Base-by-base conservation (phyloP, 108 stramenopile species). In the Fragilariopsis cylindrus region DNA sequence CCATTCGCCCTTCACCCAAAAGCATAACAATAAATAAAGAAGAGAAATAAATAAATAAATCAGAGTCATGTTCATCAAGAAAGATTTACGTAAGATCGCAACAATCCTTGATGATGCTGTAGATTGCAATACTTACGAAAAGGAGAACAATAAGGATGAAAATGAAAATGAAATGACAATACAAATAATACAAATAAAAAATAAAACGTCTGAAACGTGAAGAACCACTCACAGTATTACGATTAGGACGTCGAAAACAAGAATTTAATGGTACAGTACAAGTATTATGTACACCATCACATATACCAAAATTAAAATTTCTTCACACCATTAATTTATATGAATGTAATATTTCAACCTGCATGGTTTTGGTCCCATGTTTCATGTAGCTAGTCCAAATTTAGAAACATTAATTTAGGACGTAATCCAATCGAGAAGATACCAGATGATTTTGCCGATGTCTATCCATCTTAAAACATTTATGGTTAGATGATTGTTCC, bases 401-500 rank as follows among this genome's bases (percentile, higher is more conserved):
- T 57, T 90, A 47, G 72, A 81, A 53, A 82, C 72, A 63, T 90
- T 7, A 84, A 90, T 76, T 62, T 90, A n/a, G 89, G 89, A 56
- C 69, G 86, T 0, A 90, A 90, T 77, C 89, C 89, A 5, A 39
- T 84, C 4, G 60, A 66, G 41, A 62, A 1, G 0, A 69, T 86
- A 2, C 85, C 85, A 7, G 79, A 77, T 30, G 85, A 86, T 21
- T 47, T 85, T 19, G 39, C 72, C 2, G 15, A 64, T 45, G 42
- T 86, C 0, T 30, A 1, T 30, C 60, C 70, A 47, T 84, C 85
- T 75, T 90, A 11, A 71, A 81, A 48, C 72, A 84, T 67, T 50
- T 90, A n/a, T 90, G 85, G 86, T 76, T 82, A 54, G 89, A 90
- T 47, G 85, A 90, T 77, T 90, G 89, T 67, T 65, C 72, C 44